A percentile compares a stretch with the other conserved stretches of the same genome.
These are phyloP conservation scores for Daldinia loculata DNA, from an alignment of 495 filamentous ascomycete genomes.

Conservation along the genomic window DNA sequence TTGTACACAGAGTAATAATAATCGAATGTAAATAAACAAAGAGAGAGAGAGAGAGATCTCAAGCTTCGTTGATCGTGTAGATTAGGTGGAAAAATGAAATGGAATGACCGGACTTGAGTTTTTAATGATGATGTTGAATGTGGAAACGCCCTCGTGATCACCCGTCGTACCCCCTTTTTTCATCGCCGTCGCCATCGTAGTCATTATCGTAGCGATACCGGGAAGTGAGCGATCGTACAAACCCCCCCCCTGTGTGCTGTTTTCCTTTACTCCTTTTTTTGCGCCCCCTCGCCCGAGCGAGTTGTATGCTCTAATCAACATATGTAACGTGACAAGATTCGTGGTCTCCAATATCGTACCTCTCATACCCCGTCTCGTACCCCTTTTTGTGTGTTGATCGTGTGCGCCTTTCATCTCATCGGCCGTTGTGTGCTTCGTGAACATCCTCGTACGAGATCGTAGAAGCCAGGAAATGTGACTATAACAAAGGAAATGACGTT, in stretches of 20 bases:
- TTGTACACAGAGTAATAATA: constrained; percentile 35
- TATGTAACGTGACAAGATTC: constrained; percentile 18
- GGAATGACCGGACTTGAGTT: background rate
- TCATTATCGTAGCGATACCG: constrained; percentile 25
- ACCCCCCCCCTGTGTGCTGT: background rate
- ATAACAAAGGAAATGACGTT: constrained; percentile 14
- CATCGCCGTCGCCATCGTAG: constrained; percentile 14
- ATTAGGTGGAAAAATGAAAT: constrained; percentile 6
- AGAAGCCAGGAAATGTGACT: constrained; percentile 11
- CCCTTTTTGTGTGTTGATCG: constrained; percentile 16
- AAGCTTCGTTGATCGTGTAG: constrained; percentile 7
- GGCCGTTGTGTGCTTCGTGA: constrained; percentile 17
- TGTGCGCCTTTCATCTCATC: constrained; percentile 29
- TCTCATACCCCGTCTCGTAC: constrained; percentile 1
- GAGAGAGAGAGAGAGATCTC: background rate
- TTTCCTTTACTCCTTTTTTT: constrained; percentile 15
- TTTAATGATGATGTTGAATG: background rate
- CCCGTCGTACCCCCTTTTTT: background rate
- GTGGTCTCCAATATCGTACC: constrained; percentile 20
- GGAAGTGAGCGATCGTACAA: constrained; percentile 15
- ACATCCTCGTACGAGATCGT: constrained; percentile 19
- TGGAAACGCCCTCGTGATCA: constrained; percentile 17
- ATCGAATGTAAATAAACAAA: constrained; percentile 22
- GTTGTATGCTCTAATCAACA: constrained; percentile 33
- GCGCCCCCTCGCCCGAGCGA: constrained; percentile 39